Evolutionary conservation across 1,139 yeast genomes (phyloP).

Genomic region (Suhomyces wounanorum): DNA sequence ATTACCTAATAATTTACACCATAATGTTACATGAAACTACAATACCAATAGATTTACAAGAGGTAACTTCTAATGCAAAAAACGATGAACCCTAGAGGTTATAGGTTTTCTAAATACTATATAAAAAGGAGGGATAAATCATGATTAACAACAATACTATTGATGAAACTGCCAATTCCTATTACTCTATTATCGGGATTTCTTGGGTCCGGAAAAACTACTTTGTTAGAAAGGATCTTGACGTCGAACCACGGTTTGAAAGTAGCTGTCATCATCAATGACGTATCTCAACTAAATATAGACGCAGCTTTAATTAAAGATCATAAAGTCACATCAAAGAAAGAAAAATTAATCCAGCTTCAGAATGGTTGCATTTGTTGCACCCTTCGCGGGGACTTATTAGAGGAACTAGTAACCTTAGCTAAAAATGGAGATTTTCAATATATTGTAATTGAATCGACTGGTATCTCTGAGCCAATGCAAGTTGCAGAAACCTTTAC

Average conservation of each 20-base stretch:
- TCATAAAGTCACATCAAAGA: slow-evolving; percentile 40
- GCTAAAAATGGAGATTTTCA: slow-evolving; percentile 37
- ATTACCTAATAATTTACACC: background rate
- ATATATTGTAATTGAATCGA: slow-evolving; percentile 46
- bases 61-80: background rate
- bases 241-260: slow-evolving; percentile 40
- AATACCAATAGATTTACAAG: too few species aligned
- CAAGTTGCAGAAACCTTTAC: slow-evolving; percentile 53
- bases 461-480: slow-evolving; percentile 52
- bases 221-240: slow-evolving; percentile 43
- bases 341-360: slow-evolving; percentile 45
- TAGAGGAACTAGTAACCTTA: slow-evolving; percentile 42
- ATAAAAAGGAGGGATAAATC: background rate
- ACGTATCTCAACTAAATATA: slow-evolving; percentile 40
- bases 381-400: slow-evolving; percentile 46
- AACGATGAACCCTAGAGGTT: background rate
- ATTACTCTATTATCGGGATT: slow-evolving; percentile 47
- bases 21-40: too few species aligned
- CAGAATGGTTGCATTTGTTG: slow-evolving; percentile 54
- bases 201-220: slow-evolving; percentile 49
- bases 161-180: slow-evolving; percentile 29
- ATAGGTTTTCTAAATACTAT: background rate
- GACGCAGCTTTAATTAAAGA: slow-evolving; percentile 43
- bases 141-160: background rate
- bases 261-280: slow-evolving; percentile 48